Conservation (phyloP, 2,329 filamentous ascomycete species). For the Zalaria sp. region DNA sequence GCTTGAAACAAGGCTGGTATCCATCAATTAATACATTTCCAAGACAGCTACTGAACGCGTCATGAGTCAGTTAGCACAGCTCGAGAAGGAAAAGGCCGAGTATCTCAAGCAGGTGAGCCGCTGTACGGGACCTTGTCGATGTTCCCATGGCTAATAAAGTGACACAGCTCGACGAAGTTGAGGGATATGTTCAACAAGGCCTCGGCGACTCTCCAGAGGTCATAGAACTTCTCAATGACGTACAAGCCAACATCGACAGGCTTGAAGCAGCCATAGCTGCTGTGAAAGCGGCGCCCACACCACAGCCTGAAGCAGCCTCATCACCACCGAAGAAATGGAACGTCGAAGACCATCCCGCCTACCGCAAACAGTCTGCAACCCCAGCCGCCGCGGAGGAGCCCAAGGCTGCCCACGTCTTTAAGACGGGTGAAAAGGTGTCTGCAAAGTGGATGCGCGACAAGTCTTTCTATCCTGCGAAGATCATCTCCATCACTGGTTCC, state of each 20-base stretch:
- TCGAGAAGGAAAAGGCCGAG: conserved; percentile 1
- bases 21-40: too few species aligned
- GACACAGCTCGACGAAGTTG: conserved; percentile 60
- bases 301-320: conserved; percentile 27
- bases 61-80: conserved; percentile 11
- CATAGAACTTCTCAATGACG: conserved; percentile 65
- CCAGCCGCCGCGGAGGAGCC: conserved; percentile 19
- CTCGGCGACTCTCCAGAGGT: conserved; percentile 32
- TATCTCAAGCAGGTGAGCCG: conserved; percentile 5
- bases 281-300: conserved; percentile 28
- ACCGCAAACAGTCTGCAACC: conserved; percentile 25
- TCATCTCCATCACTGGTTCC: conserved; percentile 87
- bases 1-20: too few species aligned
- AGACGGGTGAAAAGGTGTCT: conserved; percentile 78
- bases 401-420: conserved; percentile 42
- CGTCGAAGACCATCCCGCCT: conserved; percentile 37
- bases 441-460: conserved; percentile 92
- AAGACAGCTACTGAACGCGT: conserved; percentile 9
- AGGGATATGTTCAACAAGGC: conserved; percentile 62
- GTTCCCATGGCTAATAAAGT: neutral
- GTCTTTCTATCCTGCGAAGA: conserved; percentile 79
- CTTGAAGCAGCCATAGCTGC: conserved; percentile 71
- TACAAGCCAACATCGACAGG: conserved; percentile 67
- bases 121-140: too few species aligned
- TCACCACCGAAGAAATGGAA: conserved; percentile 48